Base-by-base conservation (phyloP, 75 land plant genomes). In the Isoetes taiwanensis region DNA sequence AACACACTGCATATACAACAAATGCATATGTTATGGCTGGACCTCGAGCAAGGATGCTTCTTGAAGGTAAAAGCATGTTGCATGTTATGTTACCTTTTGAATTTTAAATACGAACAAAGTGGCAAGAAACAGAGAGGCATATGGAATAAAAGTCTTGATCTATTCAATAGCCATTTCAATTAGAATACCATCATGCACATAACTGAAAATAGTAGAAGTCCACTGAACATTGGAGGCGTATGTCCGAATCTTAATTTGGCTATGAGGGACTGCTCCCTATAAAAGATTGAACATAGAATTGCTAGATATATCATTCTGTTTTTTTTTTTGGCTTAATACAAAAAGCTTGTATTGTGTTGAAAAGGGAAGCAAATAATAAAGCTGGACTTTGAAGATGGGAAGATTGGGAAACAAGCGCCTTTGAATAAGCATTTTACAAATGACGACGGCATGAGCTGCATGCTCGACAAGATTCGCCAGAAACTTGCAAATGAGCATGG, bases 1-100 rank as follows among this genome's bases (percentile, higher is more conserved):
- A 82, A 62, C 99, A 94, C 62, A 94, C 99, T 42, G 96, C 96
- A 30, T 94, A 88, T 88, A 64, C 99, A 2, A 94, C 96, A 32
- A 94, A 94, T 78, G 86, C 96, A 28, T 94, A 94, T 70, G 76
- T 94, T 0, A 64, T 83, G 1, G 9, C 76, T 23, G 96, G 96
- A 52, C 69, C 86, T 19, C 26, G 78, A 1, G 75, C 66, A 40
- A 80, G 65, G 60, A 70, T 59, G 59, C 72, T 76, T 52, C 37
- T 78, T 17, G 68, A 82, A 62, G 99, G 99, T 82, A 68, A 43
- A 54, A 17, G 21, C n/a, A 21, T 20, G 23, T 29, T 5, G 32
- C 28, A 2, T 55, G 16, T 59, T 11, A 21, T 2, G 6, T 16
- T 29, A 11, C 26, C 39, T 6, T 56, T 2, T 28, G 8, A 21